Evolutionary conservation across 192 early-diverging fungal genomes (phyloP), one percentile per base, ranked within the genome.

Genomic region (Linderina pennispora): DNA sequence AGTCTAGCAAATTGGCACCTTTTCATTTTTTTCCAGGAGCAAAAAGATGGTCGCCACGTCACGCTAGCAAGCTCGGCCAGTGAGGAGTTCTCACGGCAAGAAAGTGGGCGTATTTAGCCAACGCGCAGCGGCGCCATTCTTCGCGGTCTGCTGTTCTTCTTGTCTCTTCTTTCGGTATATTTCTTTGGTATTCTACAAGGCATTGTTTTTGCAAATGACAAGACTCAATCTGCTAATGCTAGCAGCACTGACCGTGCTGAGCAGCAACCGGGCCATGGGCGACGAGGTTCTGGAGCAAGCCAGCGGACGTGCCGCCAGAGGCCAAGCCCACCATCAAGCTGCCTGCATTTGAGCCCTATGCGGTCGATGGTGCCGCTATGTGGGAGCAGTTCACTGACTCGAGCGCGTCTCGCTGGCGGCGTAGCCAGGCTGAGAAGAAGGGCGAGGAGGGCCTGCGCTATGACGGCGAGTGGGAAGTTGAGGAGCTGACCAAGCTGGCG

Each of bases 381-480:
- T 71, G 67, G 67, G 67, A 71, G 52, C 67, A 71, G 55, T 71
- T 63, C 48, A 38, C 36, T 0, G 54, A 37, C 33, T 50, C 17
- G 3, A 18, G 40, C 1, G 54, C 41, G 28, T 23, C 51, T 3
- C 51, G 25, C 15, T 71, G 67, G 67, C 51, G 41, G 45, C 50
- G 51, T 15, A 71, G 67, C 31, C 46, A 39, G 11, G 67, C 67
- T 15, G 19, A 32, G 20, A 71, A 63, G 48, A 48, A 58, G 23
- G 67, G 36, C 47, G 46, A 51, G 24, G 47, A 55, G 1, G 55
- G 51, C 20, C 34, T 45, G 11, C 67, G 61, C 32, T 80, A 86
- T 18, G 82, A 85, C 32, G 83, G 86, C 24, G 82, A 92, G 42
- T 95, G 92, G 92, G 74, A 55, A 34, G 81, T 90, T 35, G 88